phyloP scores from a whole-genome alignment of 306 rosid species.

The Pterocarpus santalinus region DNA sequence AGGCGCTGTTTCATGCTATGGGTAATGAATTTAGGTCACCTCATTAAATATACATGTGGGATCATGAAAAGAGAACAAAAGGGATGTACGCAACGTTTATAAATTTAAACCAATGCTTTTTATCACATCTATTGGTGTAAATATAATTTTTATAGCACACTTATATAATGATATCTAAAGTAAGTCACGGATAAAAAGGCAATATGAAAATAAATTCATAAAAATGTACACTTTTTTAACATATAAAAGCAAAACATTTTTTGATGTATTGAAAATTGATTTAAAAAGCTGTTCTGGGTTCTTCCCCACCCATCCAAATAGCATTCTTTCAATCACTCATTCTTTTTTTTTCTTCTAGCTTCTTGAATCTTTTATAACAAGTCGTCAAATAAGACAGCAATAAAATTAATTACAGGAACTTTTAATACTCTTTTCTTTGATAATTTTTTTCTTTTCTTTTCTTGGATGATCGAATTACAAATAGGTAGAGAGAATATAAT shows the following conservation, averaged over 20 bases:
- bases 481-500: constrained; percentile 6
- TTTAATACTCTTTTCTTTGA: constrained; percentile 22
- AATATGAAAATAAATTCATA: no score
- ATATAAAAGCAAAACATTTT: neutral
- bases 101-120: no score
- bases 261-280: neutral
- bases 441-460: neutral
- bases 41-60: neutral
- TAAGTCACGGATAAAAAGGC: no score
- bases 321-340: neutral
- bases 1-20: neutral
- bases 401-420: neutral
- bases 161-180: no score
- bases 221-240: no score
- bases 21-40: no score
- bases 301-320: neutral
- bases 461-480: constrained; percentile 11
- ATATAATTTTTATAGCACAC: no score
- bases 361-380: neutral
- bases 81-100: no score
- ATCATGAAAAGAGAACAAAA: neutral
- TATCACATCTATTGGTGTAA: no score
- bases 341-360: neutral
- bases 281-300: neutral
- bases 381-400: constrained; percentile 16